A percentile compares a stretch with the other conserved stretches of the same genome.
phyloP scores from a whole-genome alignment of 257 asterid species.

The Phtheirospermum japonicum region DNA sequence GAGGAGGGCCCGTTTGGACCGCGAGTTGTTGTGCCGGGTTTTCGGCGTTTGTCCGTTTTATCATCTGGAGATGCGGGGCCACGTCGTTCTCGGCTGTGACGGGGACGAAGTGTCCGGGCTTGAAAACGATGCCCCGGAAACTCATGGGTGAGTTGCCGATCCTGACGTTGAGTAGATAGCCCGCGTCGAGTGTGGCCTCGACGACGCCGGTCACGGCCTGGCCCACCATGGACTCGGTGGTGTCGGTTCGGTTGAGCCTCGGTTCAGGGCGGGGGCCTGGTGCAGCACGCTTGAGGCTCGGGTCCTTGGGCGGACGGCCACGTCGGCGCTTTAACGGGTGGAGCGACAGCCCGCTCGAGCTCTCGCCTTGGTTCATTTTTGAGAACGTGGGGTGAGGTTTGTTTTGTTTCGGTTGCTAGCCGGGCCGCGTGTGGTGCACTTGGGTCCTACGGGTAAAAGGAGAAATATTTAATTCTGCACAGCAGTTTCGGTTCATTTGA shows the following conservation, averaged over 20 bases:
- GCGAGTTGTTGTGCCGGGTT: conserved; percentile 31
- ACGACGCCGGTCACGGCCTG: conserved; percentile 81
- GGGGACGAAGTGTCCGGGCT: conserved; percentile 76
- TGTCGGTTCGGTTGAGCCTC: conserved; percentile 30
- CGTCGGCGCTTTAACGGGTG: conserved; percentile 43
- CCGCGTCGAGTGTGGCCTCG: conserved; percentile 86
- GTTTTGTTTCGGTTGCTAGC: conserved; percentile 6
- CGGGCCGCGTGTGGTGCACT: background rate
- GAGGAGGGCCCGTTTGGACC: background rate
- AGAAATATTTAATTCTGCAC: background rate
- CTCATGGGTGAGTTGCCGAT: conserved; percentile 62
- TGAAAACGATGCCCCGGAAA: conserved; percentile 79
- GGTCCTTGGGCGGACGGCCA: conserved; percentile 55
- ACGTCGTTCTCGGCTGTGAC: conserved; percentile 73
- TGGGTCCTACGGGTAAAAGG: conserved; percentile 27
- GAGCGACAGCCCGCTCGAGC: conserved; percentile 36
- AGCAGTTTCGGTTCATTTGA: background rate
- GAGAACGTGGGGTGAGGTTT: background rate
- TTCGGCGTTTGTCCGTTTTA: conserved; percentile 48
- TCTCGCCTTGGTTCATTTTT: conserved; percentile 46
- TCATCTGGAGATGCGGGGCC: conserved; percentile 78
- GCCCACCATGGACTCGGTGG: conserved; percentile 48
- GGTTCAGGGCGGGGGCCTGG: conserved; percentile 47
- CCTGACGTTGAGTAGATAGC: conserved; percentile 68
- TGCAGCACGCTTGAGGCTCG: conserved; percentile 29